Percentiles rank a stretch among this genome's conserved stretches.
Evolutionary conservation across 2,329 filamentous ascomycete genomes (phyloP).

Genomic region (Fusarium annulatum): DNA sequence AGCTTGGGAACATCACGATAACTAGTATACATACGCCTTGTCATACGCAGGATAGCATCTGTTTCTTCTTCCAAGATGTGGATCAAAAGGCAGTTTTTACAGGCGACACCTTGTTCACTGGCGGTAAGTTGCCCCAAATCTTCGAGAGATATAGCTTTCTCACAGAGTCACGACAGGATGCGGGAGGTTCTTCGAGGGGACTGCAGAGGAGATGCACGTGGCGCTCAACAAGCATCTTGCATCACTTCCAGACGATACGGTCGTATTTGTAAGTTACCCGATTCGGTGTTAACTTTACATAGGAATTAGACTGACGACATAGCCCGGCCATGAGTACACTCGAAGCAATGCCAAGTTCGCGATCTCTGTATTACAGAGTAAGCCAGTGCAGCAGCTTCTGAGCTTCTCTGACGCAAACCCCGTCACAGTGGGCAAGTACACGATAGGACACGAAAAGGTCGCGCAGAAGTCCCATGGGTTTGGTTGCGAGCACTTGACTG

Average conservation of each 20-base stretch:
- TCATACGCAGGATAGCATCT: not conserved
- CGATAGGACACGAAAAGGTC: not conserved
- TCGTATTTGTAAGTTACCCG: not conserved
- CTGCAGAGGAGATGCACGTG: not conserved
- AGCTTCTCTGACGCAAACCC: not conserved
- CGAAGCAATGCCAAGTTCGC: not conserved
- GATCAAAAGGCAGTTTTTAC: not conserved
- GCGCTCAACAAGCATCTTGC: not conserved
- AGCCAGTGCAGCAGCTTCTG: not conserved
- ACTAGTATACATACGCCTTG: not conserved
- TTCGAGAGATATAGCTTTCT: accelerated
- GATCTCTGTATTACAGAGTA: not conserved
- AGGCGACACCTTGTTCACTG: not conserved
- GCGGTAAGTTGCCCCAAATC: not conserved
- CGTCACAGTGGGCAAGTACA: not conserved
- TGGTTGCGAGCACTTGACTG: accelerated
- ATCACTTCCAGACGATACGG: not conserved
- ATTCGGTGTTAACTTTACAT: accelerated
- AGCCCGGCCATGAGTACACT: not conserved
- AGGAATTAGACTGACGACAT: not conserved
- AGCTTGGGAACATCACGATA: not conserved
- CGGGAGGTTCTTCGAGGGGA: not conserved
- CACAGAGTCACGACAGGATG: not conserved
- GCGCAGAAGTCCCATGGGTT: accelerated
- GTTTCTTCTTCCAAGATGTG: not conserved